Evolutionary conservation across 1,139 yeast genomes (phyloP).

Genomic region (Meyerozyma athensensis): DNA sequence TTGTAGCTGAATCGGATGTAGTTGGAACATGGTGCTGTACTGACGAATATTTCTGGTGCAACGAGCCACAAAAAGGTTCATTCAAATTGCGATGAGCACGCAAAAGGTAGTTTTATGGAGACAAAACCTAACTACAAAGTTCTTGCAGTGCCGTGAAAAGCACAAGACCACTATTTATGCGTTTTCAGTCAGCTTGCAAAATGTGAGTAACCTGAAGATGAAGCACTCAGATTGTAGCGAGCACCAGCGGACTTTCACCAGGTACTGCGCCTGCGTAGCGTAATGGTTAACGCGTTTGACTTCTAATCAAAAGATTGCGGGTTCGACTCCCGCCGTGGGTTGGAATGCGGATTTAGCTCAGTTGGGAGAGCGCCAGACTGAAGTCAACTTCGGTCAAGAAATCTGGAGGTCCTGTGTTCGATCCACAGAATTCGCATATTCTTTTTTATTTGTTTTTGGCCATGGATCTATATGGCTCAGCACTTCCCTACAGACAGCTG

Average conservation of each 20-base stretch:
- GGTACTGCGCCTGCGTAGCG: constrained; percentile 7
- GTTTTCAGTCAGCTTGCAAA: no score
- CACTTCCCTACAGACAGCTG: neutral
- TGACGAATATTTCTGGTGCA: constrained; percentile 5
- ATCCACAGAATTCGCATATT: constrained; percentile 81
- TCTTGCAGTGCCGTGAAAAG: no score
- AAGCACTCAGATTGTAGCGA: neutral
- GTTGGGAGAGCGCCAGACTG: constrained; percentile 19
- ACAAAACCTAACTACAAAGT: no score
- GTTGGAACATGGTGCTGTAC: neutral
- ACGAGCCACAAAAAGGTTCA: neutral
- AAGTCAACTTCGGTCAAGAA: constrained; percentile 9
- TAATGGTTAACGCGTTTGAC: constrained; percentile 23
- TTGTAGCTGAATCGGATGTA: constrained; percentile 7
- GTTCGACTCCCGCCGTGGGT: constrained; percentile 23
- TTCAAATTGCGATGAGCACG: neutral
- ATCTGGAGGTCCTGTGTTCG: constrained; percentile 94
- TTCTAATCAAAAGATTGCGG: constrained; percentile 22
- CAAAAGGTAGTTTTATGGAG: neutral
- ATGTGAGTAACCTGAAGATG: no score
- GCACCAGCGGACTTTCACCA: neutral
- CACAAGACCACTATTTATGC: no score
- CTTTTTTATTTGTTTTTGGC: constrained; percentile 12
- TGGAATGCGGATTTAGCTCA: constrained; percentile 17
- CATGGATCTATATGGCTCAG: neutral